Evolutionary conservation across 768 basidiomycete genomes (phyloP), one percentile per base, ranked within the genome.

Genomic region (Trametes cubensis): DNA sequence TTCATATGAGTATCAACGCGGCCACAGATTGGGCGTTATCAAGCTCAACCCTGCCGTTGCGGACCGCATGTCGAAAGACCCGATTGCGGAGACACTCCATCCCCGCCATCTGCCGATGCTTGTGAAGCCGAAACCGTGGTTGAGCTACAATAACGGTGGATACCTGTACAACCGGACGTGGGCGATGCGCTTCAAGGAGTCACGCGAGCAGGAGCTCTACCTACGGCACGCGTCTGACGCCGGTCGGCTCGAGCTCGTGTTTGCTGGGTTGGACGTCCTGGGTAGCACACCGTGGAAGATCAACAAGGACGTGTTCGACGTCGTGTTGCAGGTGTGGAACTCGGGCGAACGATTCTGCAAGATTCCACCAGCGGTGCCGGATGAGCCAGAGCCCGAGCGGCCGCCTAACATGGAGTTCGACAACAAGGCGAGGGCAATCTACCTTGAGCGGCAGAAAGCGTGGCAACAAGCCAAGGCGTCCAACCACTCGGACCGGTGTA

Each of bases 51-150:
- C 89, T 0, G 85, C 81, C 4, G 89, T 98, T 6, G 78, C 87
- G 3, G 86, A 90, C 15, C 83, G 89, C 3, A 77, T 98, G 57
- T 86, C 92, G 3, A 85, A 84, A 60, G 95, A 98, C 62, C 80
- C 75, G 42, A 70, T 95, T 20, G 76, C 79, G 14, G 82, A 86
- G 55, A 84, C 89, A 0, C 78, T 98, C 18, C 94, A 96, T 75
- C 95, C 96, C 17, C 91, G 95, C 2, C 92, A 96, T 74, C 81
- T 99, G 23, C 96, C 96, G 10, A 99, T 98, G 97, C 81, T 99
- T 7, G 83, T 95, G 25, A 86, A 87, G 63, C 96, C 96, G 2
- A 88, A 87, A 65, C 92, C 93, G 0, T 98, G 95, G 96, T 69
- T 90, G 2, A 78, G 80, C 59, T 81, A 86, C 64, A 83, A 89